phyloP scores from a whole-genome alignment of 495 filamentous ascomycete genomes.

The Trichoderma virens region DNA sequence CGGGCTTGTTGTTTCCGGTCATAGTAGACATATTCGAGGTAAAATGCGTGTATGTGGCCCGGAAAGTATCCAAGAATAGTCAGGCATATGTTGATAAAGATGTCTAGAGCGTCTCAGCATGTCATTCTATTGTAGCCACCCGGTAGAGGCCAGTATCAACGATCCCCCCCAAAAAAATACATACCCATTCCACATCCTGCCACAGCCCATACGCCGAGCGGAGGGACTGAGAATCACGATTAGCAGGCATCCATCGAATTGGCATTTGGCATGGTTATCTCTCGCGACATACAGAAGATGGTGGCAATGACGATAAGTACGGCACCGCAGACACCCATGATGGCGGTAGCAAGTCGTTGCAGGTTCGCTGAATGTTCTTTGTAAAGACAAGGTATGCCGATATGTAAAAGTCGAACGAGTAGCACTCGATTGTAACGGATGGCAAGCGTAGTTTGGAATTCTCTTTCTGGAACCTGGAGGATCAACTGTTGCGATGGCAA shows the following conservation, averaged over 20 bases:
- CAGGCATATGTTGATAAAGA: conserved; percentile 83
- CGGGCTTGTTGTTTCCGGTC: conserved; percentile 53
- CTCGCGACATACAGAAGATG: conserved; percentile 38
- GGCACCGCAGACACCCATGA: conserved; percentile 47
- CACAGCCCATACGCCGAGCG: conserved; percentile 32
- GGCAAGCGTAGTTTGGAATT: background rate
- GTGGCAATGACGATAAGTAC: conserved; percentile 50
- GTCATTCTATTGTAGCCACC: too few species aligned
- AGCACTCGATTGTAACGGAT: too few species aligned
- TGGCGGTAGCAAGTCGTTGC: conserved; percentile 20
- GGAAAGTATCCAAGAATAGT: conserved; percentile 61
- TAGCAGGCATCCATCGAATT: background rate
- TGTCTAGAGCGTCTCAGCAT: conserved; percentile 55
- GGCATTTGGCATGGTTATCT: background rate
- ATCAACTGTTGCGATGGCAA: background rate
- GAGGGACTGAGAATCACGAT: conserved; percentile 28
- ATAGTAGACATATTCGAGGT: conserved; percentile 83
- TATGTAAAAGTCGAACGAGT: too few species aligned
- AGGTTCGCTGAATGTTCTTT: background rate
- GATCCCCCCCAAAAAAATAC: too few species aligned
- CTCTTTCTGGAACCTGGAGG: too few species aligned
- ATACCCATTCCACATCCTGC: conserved; percentile 24
- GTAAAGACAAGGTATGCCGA: background rate
- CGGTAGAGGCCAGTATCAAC: too few species aligned
- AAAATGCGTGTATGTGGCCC: conserved; percentile 85